Base-by-base conservation (phyloP, 2,329 filamentous ascomycete genomes). In the Gnomoniopsis sp. region DNA sequence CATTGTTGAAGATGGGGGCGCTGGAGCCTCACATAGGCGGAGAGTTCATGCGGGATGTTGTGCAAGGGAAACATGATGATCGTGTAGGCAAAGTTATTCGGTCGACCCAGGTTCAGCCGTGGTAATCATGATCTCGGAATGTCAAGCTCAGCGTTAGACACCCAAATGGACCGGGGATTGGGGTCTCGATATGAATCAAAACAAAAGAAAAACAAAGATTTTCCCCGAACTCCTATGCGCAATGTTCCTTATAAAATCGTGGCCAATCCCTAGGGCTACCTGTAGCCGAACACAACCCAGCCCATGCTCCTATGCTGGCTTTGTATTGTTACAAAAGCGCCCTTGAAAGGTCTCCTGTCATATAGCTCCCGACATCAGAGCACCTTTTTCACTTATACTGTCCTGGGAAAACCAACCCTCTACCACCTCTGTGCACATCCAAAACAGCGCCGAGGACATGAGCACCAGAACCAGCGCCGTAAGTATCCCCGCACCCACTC, bases 401-500 rank as follows among this genome's bases (percentile, higher is more conserved):
- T 19, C 43, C 43, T 46, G 43, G n/a, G 14, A 46, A 11, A 46
- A n/a, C 43, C 17, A 34, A 4, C 54, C 55, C 22, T 60, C 61
- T 19, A 43, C 41, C 41, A 47, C 49, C 6, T 49, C 62, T 2
- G 62, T 63, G 67, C 53, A 73, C 74, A 74, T 66, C 75, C 75
- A 77, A 4, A 67, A 63, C 8, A 74, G 64, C 1, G 72, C 70
- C 6, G 70, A 69, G 36, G 73, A 60, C 41, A 77, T 62, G 11
- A 65, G 57, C 15, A 69, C 58, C 49, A 75, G 58, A 63, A 75
- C 62, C 19, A 77, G 33, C 1, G 69, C 67, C 6, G 77, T 79
- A 51, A 79, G 57, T 15, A 78, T 71, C 1, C 72, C 72, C 0
- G 76, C 77, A 4, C 77, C 77, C 2, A 72, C 76, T 38, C 67